A percentile compares a stretch with the other conserved stretches of the same genome.
phyloP scores from a whole-genome alignment of 2,329 filamentous ascomycete species.

The Nothophaeocryptopus gaeumannii region DNA sequence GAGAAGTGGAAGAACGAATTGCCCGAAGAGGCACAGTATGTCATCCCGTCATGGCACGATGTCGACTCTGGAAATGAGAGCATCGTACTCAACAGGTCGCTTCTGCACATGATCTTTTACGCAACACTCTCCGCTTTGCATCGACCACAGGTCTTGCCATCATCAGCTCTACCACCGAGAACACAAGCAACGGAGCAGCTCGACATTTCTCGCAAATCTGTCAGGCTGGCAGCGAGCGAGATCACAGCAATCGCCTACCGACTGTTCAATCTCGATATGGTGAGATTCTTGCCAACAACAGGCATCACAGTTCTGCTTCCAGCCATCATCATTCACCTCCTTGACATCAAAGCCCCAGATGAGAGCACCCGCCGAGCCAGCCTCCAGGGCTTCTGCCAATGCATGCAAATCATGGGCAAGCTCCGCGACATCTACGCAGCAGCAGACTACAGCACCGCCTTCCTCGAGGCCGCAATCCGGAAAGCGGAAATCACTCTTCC shows the following conservation, averaged over 20 bases:
- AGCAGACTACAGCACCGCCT: constrained; percentile 93
- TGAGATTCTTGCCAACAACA: constrained; percentile 79
- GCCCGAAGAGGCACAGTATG: constrained; percentile 68
- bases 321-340: constrained; percentile 87
- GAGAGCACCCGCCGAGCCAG: constrained; percentile 69
- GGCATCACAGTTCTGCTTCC: constrained; percentile 88
- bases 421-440: constrained; percentile 87
- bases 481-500: constrained; percentile 77
- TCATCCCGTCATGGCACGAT: constrained; percentile 54
- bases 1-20: constrained; percentile 73
- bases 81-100: constrained; percentile 69
- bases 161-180: constrained; percentile 46
- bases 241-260: constrained; percentile 82
- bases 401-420: constrained; percentile 86
- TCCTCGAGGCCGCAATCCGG: constrained; percentile 85
- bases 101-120: constrained; percentile 90
- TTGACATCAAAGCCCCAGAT: constrained; percentile 84
- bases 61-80: constrained; percentile 58
- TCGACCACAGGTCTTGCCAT: constrained; percentile 83
- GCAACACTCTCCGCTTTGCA: constrained; percentile 89
- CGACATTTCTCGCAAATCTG: constrained; percentile 76
- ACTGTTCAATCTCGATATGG: constrained; percentile 68
- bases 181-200: constrained; percentile 65
- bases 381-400: constrained; percentile 79
- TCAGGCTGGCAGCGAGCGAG: constrained; percentile 77